Conservation (phyloP, 2,329 filamentous ascomycete species). For the Alternaria sp. region DNA sequence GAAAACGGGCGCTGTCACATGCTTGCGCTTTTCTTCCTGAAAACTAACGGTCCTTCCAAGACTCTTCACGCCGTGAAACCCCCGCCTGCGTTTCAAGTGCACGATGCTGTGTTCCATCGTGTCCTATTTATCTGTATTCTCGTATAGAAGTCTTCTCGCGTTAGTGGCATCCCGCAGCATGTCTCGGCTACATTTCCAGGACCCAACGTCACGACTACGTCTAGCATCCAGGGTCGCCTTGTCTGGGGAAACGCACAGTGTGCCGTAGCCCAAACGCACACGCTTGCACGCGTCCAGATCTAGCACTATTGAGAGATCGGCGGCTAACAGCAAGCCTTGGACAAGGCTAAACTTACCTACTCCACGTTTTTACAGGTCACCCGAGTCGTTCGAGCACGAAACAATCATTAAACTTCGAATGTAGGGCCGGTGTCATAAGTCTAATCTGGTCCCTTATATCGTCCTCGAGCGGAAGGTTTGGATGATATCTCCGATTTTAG, state of each 20-base stretch:
- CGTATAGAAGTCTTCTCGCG: slow-evolving; percentile 1
- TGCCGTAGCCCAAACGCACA: not conserved
- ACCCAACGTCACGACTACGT: slow-evolving; percentile 6
- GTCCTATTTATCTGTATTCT: slow-evolving; percentile 15
- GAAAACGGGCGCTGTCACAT: slow-evolving; percentile 12
- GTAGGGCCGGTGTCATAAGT: not conserved
- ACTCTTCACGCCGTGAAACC: slow-evolving; percentile 22
- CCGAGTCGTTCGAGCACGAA: not conserved
- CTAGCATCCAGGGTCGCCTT: slow-evolving; percentile 1
- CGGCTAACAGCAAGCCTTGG: slow-evolving; percentile 2
- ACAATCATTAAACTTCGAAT: not conserved
- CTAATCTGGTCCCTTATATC: not conserved
- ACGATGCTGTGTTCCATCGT: slow-evolving; percentile 25
- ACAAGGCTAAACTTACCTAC: slow-evolving; percentile 4
- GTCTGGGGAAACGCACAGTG: not conserved
- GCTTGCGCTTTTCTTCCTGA: slow-evolving; percentile 20
- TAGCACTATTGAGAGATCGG: slow-evolving; percentile 5
- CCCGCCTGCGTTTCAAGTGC: slow-evolving; percentile 30
- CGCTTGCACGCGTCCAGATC: slow-evolving; percentile 1
- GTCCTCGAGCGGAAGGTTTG: not conserved
- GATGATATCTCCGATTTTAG: not conserved
- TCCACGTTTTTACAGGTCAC: slow-evolving; percentile 1
- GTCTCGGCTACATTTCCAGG: not conserved
- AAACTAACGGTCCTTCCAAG: slow-evolving; percentile 5
- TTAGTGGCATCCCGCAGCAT: slow-evolving; percentile 1